Evolutionary conservation across 2,329 filamentous ascomycete species (phyloP), one percentile per base, ranked within the genome.

Genomic region (Conoideocrella luteorostrata): DNA sequence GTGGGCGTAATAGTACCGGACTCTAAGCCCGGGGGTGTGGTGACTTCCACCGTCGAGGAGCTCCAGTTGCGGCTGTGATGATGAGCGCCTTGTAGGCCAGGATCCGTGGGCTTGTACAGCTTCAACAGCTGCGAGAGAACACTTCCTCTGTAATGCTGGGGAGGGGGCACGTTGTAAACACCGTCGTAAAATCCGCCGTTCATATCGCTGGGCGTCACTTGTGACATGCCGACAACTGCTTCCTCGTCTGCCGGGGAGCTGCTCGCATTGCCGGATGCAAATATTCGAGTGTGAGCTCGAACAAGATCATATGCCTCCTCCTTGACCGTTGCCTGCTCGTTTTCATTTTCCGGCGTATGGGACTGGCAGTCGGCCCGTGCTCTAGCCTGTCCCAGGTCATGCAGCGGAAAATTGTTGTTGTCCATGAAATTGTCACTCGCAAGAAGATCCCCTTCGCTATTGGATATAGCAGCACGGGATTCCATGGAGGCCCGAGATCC

Each of bases 81-180:
- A 23, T 17, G n/a, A n/a, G n/a, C n/a, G n/a, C 39, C 43, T 28
- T 52, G 43, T 38, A 22, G 21, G 22, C 47, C 45, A 21, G 42
- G 49, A 1, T 68, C 64, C 2, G 59, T 48, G 4, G 63, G 61
- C 36, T 70, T 70, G 52, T 73, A 71, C 10, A 73, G 63, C 55
- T 67, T 70, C 34, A 73, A 48, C 1, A 73, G 63, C 48, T 72
- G 67, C 5, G 69, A 67, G 5, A 73, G 57, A 1, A 72, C 65
- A 41, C 69, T 66, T 15, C 68, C 66, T 3, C 69, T 68, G 39
- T 70, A 70, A 21, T 69, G 57, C 26, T 60, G 49, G 0, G 69
- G 69, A 4, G 63, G 54, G 4, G 68, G 63, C 2, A 71, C 61
- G 22, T 62, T 60, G 32, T 69, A 64, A 4, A 70, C 57, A 10